phyloP scores from a whole-genome alignment of 2,329 filamentous ascomycete genomes.

The Blastomyces percursus region DNA sequence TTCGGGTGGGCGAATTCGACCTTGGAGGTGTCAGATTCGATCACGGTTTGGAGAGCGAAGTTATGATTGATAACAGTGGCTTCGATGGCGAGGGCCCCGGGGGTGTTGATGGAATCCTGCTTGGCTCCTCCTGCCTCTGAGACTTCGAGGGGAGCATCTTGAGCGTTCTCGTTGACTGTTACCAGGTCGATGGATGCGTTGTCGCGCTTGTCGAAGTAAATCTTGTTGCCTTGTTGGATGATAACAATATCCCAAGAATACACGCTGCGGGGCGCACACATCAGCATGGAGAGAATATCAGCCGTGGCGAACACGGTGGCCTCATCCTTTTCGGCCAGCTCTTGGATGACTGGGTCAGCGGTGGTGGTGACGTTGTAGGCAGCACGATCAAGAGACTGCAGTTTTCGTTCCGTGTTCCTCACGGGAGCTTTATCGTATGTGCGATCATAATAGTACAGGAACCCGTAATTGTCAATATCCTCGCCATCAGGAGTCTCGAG shows the following conservation, averaged over 20 bases:
- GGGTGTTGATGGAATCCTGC: constrained; percentile 92
- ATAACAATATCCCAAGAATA: constrained; percentile 99
- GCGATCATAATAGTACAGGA: constrained; percentile 97
- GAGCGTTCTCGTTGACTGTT: constrained; percentile 97
- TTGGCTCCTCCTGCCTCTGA: constrained; percentile 53
- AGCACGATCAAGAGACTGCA: constrained; percentile 81
- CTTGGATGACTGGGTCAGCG: constrained; percentile 91
- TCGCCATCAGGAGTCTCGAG: constrained; percentile 90
- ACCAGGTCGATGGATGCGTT: constrained; percentile 93
- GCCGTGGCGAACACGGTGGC: constrained; percentile 95
- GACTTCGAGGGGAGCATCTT: constrained; percentile 83
- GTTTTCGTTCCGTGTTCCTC: constrained; percentile 76
- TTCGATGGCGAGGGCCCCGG: constrained; percentile 84
- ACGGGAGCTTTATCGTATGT: constrained; percentile 87
- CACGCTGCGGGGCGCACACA: constrained; percentile 93
- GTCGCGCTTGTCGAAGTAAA: constrained; percentile 98
- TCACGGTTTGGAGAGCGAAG: constrained; percentile 90
- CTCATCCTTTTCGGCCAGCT: constrained; percentile 89
- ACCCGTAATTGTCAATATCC: constrained; percentile 89
- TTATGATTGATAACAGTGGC: constrained; percentile 99
- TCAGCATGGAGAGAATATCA: constrained; percentile 96
- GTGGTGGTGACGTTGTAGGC: constrained; percentile 98
- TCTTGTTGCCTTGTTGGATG: constrained; percentile 82
- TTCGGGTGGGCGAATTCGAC: constrained; percentile 78
- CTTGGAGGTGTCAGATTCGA: constrained; percentile 68